A percentile compares a stretch with the other conserved stretches of the same genome.
phyloP scores from a whole-genome alignment of 2,329 filamentous ascomycete genomes.

The Botrytis pseudocinerea region DNA sequence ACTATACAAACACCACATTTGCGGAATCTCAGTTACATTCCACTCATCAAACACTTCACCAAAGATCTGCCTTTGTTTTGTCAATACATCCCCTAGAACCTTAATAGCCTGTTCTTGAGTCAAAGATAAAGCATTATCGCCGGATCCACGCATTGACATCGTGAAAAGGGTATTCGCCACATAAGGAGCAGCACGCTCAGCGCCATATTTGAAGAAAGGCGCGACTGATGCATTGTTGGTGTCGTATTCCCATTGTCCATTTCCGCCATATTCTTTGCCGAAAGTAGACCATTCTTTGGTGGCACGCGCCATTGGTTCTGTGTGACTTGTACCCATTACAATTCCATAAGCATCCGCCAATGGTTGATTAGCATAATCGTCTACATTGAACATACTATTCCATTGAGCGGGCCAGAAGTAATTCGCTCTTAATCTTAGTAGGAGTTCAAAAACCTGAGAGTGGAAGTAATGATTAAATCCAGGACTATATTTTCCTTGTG shows the following conservation, averaged over 20 bases:
- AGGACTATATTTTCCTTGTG: constrained; percentile 42
- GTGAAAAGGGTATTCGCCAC: constrained; percentile 66
- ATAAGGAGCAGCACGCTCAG: constrained; percentile 63
- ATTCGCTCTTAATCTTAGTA: constrained; percentile 69
- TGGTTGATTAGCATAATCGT: constrained; percentile 67
- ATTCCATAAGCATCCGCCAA: constrained; percentile 73
- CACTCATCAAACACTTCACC: constrained; percentile 53
- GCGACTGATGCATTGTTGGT: constrained; percentile 68
- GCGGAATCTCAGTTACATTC: constrained; percentile 53
- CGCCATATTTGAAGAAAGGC: constrained; percentile 68
- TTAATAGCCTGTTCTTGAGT: constrained; percentile 56
- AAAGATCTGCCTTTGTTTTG: constrained; percentile 60
- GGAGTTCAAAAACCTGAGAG: constrained; percentile 66
- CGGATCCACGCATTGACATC: constrained; percentile 68
- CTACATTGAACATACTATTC: constrained; percentile 71
- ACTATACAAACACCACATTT: constrained; percentile 74
- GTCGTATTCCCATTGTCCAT: constrained; percentile 68
- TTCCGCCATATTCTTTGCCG: constrained; percentile 38
- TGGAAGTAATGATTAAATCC: constrained; percentile 66
- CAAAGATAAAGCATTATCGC: constrained; percentile 61
- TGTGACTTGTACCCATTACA: constrained; percentile 72
- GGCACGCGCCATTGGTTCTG: constrained; percentile 66
- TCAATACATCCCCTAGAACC: constrained; percentile 61
- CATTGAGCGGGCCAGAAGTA: constrained; percentile 75
- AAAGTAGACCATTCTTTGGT: constrained; percentile 56